Evolutionary conservation across 202 grass and related monocot genomes (phyloP).

Genomic region (Bolboschoenoplectus hybrid): DNA sequence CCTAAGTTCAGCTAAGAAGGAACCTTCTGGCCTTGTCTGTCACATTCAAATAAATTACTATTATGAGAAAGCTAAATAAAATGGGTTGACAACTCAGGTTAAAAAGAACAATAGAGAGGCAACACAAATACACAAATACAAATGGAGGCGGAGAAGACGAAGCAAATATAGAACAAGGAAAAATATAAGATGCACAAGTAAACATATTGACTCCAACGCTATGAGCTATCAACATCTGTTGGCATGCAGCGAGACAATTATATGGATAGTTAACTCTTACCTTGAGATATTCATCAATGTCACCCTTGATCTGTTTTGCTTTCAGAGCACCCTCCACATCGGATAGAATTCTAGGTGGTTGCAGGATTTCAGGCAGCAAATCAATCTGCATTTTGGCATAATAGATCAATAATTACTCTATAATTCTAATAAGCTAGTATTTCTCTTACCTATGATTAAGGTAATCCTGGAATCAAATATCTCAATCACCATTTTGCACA

Average conservation of each 20-base stretch:
- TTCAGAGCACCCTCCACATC: constrained; percentile 85
- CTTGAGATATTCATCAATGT: constrained; percentile 97
- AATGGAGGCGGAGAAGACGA: constrained; percentile 17
- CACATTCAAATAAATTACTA: constrained; percentile 18
- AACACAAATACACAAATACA: constrained; percentile 41
- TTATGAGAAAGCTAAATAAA: constrained; percentile 37
- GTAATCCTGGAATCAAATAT: background rate
- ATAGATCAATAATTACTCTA: constrained; percentile 8
- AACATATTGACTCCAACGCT: background rate
- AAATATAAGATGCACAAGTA: constrained; percentile 17
- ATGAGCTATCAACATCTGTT: background rate
- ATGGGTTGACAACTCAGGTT: background rate
- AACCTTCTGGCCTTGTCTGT: constrained; percentile 70
- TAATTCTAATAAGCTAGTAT: background rate
- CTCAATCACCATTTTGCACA: constrained; percentile 11
- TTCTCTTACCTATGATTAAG: background rate
- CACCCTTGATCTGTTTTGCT: constrained; percentile 79
- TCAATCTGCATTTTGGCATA: constrained; percentile 69
- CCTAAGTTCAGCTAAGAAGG: constrained; percentile 79
- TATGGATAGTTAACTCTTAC: constrained; percentile 36
- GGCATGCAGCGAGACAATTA: background rate
- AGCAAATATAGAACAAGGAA: background rate
- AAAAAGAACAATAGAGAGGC: background rate
- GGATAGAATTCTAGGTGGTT: constrained; percentile 86
- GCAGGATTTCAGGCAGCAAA: constrained; percentile 83